phyloP scores from a whole-genome alignment of 768 basidiomycete species.

The Lactarius psammicola region DNA sequence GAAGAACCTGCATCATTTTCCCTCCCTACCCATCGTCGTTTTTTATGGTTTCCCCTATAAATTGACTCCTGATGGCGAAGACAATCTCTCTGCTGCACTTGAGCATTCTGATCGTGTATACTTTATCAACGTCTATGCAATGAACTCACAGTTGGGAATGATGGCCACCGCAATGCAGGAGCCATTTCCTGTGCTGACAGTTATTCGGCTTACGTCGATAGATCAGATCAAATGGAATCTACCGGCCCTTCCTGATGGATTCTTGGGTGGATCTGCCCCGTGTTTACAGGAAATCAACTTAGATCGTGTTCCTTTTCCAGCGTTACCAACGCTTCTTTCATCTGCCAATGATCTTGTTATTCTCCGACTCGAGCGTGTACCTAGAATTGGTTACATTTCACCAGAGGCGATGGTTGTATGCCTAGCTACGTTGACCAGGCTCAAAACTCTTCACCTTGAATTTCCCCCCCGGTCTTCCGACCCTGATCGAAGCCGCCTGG shows the following conservation, averaged over 20 bases:
- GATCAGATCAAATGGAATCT: not conserved
- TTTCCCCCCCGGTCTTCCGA: not conserved
- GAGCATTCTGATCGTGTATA: not conserved
- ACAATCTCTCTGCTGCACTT: not conserved
- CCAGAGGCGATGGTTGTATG: not conserved
- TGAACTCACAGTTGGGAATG: not conserved
- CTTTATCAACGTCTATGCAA: not conserved
- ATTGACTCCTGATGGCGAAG: too few species aligned
- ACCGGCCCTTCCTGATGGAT: not conserved
- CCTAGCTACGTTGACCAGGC: not conserved
- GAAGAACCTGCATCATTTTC: not conserved
- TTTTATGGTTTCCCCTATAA: not conserved
- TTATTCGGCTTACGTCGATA: not conserved
- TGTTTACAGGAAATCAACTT: not conserved
- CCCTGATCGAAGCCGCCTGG: not conserved
- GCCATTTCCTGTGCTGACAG: not conserved
- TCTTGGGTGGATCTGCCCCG: slow-evolving; percentile 2
- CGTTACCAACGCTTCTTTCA: not conserved
- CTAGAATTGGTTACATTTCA: too few species aligned
- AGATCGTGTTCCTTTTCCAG: not conserved
- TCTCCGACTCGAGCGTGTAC: too few species aligned
- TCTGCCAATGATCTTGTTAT: too few species aligned
- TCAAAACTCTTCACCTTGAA: not conserved
- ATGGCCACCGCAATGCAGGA: too few species aligned
- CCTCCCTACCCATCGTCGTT: not conserved